Evolutionary conservation across 306 rosid genomes (phyloP).

Genomic region (Arachis stenosperma): DNA sequence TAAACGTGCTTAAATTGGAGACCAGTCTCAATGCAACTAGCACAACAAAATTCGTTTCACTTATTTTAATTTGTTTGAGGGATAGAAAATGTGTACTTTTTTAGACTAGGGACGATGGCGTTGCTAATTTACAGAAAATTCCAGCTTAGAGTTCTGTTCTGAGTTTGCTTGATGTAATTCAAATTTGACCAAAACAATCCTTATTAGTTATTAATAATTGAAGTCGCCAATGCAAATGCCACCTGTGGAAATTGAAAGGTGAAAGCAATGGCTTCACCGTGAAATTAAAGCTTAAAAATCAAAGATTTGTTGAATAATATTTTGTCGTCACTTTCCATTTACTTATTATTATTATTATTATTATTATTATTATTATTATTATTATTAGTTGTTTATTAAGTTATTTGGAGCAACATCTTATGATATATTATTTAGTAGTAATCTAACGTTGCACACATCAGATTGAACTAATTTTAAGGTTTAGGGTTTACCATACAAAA

Average conservation of each 20-base stretch:
- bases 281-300: background rate
- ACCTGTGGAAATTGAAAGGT: background rate
- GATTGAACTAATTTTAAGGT: too few relatives aligned
- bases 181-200: background rate
- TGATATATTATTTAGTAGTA: background rate
- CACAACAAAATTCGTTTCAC: background rate
- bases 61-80: background rate
- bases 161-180: background rate
- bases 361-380: too few relatives aligned
- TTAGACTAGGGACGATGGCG: background rate
- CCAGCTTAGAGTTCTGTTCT: background rate
- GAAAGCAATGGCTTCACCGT: slow-evolving; percentile 1
- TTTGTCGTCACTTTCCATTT: background rate
- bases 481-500: background rate
- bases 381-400: too few relatives aligned
- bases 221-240: background rate
- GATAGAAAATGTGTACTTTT: background rate
- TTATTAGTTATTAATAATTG: background rate
- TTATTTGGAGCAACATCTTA: background rate
- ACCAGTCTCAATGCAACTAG: background rate
- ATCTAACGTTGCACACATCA: background rate
- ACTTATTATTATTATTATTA: background rate
- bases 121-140: background rate
- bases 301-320: background rate
- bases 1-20: background rate